These are phyloP conservation scores for Penicillium glabrum DNA, from an alignment of 2,329 filamentous ascomycete genomes.

Conservation along the genomic window DNA sequence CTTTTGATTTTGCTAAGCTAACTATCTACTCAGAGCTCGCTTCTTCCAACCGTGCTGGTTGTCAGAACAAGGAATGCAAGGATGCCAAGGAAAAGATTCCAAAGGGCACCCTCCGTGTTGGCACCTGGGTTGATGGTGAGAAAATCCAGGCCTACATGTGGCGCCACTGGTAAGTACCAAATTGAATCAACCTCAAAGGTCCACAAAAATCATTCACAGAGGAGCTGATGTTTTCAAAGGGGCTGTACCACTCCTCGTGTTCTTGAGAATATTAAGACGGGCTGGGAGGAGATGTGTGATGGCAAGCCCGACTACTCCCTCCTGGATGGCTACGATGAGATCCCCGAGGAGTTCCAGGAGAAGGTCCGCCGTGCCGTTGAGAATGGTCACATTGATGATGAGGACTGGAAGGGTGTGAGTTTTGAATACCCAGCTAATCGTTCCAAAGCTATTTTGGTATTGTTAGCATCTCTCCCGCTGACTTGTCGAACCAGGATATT, in stretches of 20 bases:
- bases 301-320: slow-evolving; percentile 60
- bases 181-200: neutral
- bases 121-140: slow-evolving; percentile 65
- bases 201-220: neutral
- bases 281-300: slow-evolving; percentile 40
- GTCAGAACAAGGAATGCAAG: slow-evolving; percentile 73
- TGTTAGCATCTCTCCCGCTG: slow-evolving; percentile 7
- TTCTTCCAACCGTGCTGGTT: slow-evolving; percentile 70
- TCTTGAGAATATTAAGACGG: slow-evolving; percentile 62
- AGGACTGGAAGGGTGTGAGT: slow-evolving; percentile 86
- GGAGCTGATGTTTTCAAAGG: slow-evolving; percentile 52
- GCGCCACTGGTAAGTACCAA: slow-evolving; percentile 74
- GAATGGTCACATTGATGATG: slow-evolving; percentile 77
- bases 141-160: slow-evolving; percentile 68
- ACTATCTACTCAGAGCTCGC: slow-evolving; percentile 60
- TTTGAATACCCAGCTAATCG: neutral
- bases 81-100: slow-evolving; percentile 66
- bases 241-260: slow-evolving; percentile 82
- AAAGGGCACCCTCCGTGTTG: slow-evolving; percentile 79
- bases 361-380: slow-evolving; percentile 72
- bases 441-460: neutral
- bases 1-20: slow-evolving; percentile 6
- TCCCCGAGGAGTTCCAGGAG: slow-evolving; percentile 65
- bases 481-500: slow-evolving; percentile 57
- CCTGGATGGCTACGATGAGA: slow-evolving; percentile 79